phyloP scores from a whole-genome alignment of 495 filamentous ascomycete species.

The Lasiosphaeris hirsuta region DNA sequence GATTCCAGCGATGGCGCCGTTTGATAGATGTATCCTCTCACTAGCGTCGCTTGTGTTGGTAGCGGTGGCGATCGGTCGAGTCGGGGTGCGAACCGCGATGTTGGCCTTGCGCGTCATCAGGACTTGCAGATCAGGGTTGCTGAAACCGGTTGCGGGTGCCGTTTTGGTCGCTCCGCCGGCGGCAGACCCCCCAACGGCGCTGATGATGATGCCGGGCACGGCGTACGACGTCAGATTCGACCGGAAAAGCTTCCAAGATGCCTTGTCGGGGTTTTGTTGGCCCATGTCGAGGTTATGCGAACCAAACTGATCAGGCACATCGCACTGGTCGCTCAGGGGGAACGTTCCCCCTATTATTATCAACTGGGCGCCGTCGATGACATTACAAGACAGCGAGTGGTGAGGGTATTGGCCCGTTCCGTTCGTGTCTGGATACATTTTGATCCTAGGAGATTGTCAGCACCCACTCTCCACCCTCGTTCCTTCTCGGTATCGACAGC shows the following conservation, averaged over 20 bases:
- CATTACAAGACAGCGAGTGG: slow-evolving; percentile 49
- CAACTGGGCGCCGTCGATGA: slow-evolving; percentile 55
- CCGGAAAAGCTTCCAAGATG: slow-evolving; percentile 24
- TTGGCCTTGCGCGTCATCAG: slow-evolving; percentile 29
- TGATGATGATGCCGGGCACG: slow-evolving; percentile 58
- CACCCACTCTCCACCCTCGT: no score
- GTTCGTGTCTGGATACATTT: slow-evolving; percentile 35
- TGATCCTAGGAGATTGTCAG: slow-evolving; percentile 1
- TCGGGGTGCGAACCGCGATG: slow-evolving; percentile 23
- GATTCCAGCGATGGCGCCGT: slow-evolving; percentile 31
- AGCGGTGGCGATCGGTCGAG: slow-evolving; percentile 16
- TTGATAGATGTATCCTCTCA: slow-evolving; percentile 10
- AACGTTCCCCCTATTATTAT: slow-evolving; percentile 68
- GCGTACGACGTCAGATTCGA: slow-evolving; percentile 47
- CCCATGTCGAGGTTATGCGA: slow-evolving; percentile 57
- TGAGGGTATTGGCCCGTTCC: slow-evolving; percentile 37
- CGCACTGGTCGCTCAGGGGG: slow-evolving; percentile 60
- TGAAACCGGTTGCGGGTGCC: slow-evolving; percentile 46
- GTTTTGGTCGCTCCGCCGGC: slow-evolving; percentile 65
- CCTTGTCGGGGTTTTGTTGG: slow-evolving; percentile 34
- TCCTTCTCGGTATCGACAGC: neutral
- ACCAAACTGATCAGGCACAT: slow-evolving; percentile 58
- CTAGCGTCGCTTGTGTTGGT: neutral
- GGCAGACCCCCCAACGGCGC: slow-evolving; percentile 58
- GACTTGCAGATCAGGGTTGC: slow-evolving; percentile 27